These are phyloP conservation scores for Lumnitzera littorea DNA, from an alignment of 345 rosid species.

Conservation along the genomic window DNA sequence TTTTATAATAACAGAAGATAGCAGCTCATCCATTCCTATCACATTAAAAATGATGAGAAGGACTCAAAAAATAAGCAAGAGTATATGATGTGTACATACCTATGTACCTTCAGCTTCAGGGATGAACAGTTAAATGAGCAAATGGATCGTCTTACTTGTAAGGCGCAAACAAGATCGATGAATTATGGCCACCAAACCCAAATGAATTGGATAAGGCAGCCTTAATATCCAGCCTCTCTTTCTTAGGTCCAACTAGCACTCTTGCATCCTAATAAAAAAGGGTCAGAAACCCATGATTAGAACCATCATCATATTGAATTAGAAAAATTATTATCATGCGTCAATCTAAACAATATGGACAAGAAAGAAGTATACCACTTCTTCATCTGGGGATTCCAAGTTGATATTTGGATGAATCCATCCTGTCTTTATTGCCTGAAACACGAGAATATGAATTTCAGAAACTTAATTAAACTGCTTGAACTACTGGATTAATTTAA, in stretches of 20 bases:
- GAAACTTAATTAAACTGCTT: constrained; percentile 9
- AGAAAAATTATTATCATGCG: not conserved
- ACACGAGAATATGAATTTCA: not conserved
- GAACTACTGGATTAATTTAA: not conserved
- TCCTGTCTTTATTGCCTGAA: constrained; percentile 84
- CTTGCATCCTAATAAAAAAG: constrained; percentile 46
- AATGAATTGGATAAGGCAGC: constrained; percentile 88
- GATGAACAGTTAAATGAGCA: constrained; percentile 6
- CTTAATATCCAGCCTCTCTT: constrained; percentile 73
- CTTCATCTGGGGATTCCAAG: constrained; percentile 72
- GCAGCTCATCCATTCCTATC: too few relatives aligned
- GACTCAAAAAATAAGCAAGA: not conserved
- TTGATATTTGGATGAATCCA: constrained; percentile 97
- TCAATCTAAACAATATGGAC: not conserved
- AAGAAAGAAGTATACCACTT: constrained; percentile 48
- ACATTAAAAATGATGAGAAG: not conserved
- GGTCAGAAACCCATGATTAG: constrained; percentile 4
- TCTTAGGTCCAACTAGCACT: constrained; percentile 73
- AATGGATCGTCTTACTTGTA: constrained; percentile 39
- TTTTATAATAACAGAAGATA: too few relatives aligned
- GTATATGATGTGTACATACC: not conserved
- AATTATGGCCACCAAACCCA: constrained; percentile 96
- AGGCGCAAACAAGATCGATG: constrained; percentile 91
- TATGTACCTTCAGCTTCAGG: constrained; percentile 6
- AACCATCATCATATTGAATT: not conserved